phyloP scores from a whole-genome alignment of 202 grass and related monocot genomes.

The Zoysia matrella region DNA sequence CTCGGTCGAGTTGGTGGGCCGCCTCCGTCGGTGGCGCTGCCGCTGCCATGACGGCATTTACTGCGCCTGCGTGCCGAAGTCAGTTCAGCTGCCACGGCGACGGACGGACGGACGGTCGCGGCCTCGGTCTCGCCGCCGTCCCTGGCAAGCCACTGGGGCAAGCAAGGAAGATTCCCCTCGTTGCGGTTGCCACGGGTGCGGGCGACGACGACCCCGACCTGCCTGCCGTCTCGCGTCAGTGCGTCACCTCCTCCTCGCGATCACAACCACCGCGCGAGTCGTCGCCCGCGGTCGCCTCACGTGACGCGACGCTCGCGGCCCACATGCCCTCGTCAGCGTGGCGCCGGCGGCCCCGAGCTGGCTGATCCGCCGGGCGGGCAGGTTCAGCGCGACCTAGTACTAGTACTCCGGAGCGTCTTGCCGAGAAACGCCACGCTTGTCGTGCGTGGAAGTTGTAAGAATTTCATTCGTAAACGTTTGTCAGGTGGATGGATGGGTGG shows the following conservation, averaged over 20 bases:
- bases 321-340: neutral
- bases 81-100: neutral
- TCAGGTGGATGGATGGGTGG: neutral
- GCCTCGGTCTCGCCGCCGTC: neutral
- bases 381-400: neutral
- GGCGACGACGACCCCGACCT: conserved; percentile 27
- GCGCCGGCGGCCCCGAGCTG: neutral
- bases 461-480: neutral
- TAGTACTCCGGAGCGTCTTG: neutral
- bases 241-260: neutral
- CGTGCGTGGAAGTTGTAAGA: neutral
- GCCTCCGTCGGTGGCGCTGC: conserved; percentile 4
- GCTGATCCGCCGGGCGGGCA: neutral
- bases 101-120: too few relatives aligned
- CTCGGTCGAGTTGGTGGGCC: neutral
- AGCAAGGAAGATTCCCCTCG: neutral
- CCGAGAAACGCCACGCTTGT: neutral
- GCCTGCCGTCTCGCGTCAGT: neutral
- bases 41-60: conserved; percentile 7
- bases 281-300: neutral
- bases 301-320: neutral
- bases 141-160: neutral
- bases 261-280: neutral
- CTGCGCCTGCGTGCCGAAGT: neutral
- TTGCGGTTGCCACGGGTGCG: conserved; percentile 26